Evolutionary conservation across 2,329 filamentous ascomycete species (phyloP).

Genomic region (Penicillium sp.): DNA sequence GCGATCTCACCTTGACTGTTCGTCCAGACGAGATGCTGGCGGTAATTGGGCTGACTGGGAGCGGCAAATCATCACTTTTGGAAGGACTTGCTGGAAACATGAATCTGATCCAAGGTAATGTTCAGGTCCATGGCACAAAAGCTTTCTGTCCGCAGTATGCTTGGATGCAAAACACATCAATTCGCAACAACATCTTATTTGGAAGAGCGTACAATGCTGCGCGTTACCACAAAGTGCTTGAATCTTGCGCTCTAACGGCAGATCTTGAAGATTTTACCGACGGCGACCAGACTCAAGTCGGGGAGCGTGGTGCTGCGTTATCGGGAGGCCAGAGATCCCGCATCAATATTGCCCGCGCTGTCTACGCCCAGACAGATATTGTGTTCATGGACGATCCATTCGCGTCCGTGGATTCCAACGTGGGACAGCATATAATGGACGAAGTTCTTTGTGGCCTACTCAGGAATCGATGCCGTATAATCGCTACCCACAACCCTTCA

Average conservation of each 20-base stretch:
- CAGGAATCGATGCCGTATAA: not conserved
- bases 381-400: not conserved
- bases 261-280: slow-evolving; percentile 74
- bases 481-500: not conserved
- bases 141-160: slow-evolving; percentile 77
- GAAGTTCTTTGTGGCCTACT: not conserved
- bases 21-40: slow-evolving; percentile 49
- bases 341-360: slow-evolving; percentile 86
- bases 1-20: not conserved
- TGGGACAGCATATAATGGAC: not conserved
- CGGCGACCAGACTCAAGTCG: slow-evolving; percentile 94
- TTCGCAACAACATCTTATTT: slow-evolving; percentile 81
- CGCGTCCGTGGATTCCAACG: not conserved
- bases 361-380: slow-evolving; percentile 95
- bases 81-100: slow-evolving; percentile 90
- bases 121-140: slow-evolving; percentile 65
- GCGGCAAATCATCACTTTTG: slow-evolving; percentile 88
- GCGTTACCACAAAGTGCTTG: slow-evolving; percentile 24
- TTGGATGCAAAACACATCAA: slow-evolving; percentile 85
- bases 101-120: slow-evolving; percentile 67
- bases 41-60: slow-evolving; percentile 65
- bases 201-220: slow-evolving; percentile 58
- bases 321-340: slow-evolving; percentile 96
- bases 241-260: slow-evolving; percentile 24
- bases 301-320: slow-evolving; percentile 92